Evolutionary conservation across 1,284 basidiomycete genomes (phyloP).

Genomic region (Pseudozyma thailandica): DNA sequence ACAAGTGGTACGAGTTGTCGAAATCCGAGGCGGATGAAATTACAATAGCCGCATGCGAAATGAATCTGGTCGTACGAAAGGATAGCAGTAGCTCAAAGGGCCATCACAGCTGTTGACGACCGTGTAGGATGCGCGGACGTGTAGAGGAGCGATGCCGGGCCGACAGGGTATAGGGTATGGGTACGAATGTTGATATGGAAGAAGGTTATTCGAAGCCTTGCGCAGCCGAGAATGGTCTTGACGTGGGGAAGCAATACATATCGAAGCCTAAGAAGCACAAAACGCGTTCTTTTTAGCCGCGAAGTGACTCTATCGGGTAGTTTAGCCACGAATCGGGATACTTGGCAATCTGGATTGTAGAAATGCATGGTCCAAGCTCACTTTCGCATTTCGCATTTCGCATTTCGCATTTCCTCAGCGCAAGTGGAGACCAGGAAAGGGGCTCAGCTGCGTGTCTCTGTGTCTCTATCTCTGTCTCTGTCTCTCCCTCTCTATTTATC

Average conservation of each 20-base stretch:
- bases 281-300: slow-evolving; percentile 11
- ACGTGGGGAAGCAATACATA: slow-evolving; percentile 8
- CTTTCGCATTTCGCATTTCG: neutral
- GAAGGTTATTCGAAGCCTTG: neutral
- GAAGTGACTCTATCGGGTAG: slow-evolving; percentile 2
- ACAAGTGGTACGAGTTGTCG: neutral
- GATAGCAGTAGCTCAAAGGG: too few relatives aligned
- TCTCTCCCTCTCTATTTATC: neutral
- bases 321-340: neutral
- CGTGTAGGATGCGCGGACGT: too few relatives aligned
- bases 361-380: slow-evolving; percentile 28
- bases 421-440: slow-evolving; percentile 8
- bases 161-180: slow-evolving; percentile 1
- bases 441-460: slow-evolving; percentile 1
- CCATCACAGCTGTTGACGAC: too few relatives aligned
- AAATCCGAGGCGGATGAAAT: too few relatives aligned
- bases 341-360: neutral
- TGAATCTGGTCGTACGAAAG: too few relatives aligned
- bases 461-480: neutral
- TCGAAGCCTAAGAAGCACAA: too few relatives aligned
- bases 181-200: neutral
- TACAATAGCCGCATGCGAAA: too few relatives aligned
- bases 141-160: too few relatives aligned
- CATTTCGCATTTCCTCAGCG: neutral
- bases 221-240: slow-evolving; percentile 11